Conservation (phyloP, 2,329 filamentous ascomycete species). For the Pseudopyrenochaeta lycopersici region DNA sequence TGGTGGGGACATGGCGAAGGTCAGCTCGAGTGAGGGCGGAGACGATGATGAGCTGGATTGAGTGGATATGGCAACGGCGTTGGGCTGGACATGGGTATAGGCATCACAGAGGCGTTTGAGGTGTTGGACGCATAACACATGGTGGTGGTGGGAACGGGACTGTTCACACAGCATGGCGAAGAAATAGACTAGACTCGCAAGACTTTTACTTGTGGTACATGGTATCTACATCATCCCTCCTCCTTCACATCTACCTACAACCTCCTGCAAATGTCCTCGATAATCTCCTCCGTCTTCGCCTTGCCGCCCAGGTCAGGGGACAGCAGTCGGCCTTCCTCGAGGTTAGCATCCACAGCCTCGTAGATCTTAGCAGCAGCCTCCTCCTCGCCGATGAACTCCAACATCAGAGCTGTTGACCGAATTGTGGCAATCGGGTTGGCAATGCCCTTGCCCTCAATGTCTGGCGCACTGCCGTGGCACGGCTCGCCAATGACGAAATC, state of each 20-base stretch:
- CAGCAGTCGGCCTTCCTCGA: constrained; percentile 82
- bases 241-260: constrained; percentile 62
- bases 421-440: constrained; percentile 97
- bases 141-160: neutral
- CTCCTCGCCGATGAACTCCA: constrained; percentile 92
- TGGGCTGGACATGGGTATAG: neutral
- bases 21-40: constrained; percentile 12
- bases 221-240: neutral
- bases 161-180: neutral
- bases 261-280: constrained; percentile 85
- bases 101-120: constrained; percentile 11
- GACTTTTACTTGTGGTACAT: neutral
- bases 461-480: constrained; percentile 94
- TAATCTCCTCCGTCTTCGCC: constrained; percentile 84
- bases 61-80: neutral
- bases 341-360: constrained; percentile 86
- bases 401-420: constrained; percentile 89
- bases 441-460: constrained; percentile 91
- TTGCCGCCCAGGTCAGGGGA: constrained; percentile 91
- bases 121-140: neutral
- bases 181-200: neutral
- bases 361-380: constrained; percentile 89
- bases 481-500: constrained; percentile 96
- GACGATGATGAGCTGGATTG: constrained; percentile 32
- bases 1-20: constrained; percentile 10